A percentile compares a stretch with the other conserved stretches of the same genome.
These are phyloP conservation scores for Penicillium sp. DNA, from an alignment of 2,329 filamentous ascomycete genomes.

Conservation along the genomic window DNA sequence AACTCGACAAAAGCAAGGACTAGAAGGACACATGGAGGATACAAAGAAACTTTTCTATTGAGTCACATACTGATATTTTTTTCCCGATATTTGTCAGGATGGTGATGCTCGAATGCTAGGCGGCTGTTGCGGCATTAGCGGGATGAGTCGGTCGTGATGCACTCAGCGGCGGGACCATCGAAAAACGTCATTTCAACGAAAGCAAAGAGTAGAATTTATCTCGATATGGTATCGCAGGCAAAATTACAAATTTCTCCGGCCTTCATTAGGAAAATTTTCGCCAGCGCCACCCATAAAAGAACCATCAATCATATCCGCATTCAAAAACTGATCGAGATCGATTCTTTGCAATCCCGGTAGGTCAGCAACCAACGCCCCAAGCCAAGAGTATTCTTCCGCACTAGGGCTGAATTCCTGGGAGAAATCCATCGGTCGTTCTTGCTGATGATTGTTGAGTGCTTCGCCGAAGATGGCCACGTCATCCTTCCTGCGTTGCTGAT, in stretches of 20 bases:
- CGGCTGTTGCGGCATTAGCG: constrained; percentile 4
- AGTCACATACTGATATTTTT: background rate
- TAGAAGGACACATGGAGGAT: background rate
- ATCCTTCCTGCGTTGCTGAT: constrained; percentile 48
- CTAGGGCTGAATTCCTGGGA: constrained; percentile 18
- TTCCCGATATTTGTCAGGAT: background rate
- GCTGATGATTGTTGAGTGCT: constrained; percentile 29
- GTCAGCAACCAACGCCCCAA: constrained; percentile 43
- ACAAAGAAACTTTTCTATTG: background rate
- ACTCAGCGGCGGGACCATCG: background rate
- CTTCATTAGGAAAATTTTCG: background rate
- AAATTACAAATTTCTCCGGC: background rate
- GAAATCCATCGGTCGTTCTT: constrained; percentile 6
- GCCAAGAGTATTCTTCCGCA: constrained; percentile 37
- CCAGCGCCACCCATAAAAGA: constrained; percentile 5
- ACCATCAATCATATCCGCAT: constrained; percentile 25
- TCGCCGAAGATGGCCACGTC: constrained; percentile 28
- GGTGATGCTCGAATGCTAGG: background rate
- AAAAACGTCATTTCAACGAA: background rate
- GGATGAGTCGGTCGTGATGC: background rate
- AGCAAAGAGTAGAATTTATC: background rate
- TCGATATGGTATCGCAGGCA: background rate
- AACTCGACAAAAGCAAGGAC: background rate
- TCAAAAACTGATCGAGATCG: constrained; percentile 43
- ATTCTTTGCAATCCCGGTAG: constrained; percentile 41